phyloP scores from a whole-genome alignment of 2,329 filamentous ascomycete genomes.

The Fusarium brevicatenulatum region DNA sequence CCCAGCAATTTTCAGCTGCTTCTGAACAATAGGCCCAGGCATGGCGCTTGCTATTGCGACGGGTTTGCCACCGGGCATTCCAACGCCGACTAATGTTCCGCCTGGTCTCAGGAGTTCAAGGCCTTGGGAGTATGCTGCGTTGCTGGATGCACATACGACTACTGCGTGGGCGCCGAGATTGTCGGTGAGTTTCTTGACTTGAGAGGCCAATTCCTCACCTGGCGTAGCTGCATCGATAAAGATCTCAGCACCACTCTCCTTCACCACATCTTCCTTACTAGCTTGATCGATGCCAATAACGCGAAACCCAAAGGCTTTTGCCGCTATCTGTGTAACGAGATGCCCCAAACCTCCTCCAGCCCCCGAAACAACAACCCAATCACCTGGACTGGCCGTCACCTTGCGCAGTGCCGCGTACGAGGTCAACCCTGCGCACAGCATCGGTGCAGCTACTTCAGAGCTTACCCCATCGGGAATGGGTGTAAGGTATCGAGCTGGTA shows the following conservation, averaged over 20 bases:
- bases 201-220: fast-evolving
- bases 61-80: background rate
- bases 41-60: background rate
- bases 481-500: background rate
- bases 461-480: fast-evolving
- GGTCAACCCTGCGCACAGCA: background rate
- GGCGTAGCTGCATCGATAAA: background rate
- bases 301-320: background rate
- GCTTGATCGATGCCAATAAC: background rate
- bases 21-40: background rate
- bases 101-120: background rate
- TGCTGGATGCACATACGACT: background rate
- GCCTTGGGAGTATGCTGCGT: background rate
- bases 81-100: background rate
- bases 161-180: background rate
- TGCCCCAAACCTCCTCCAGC: background rate
- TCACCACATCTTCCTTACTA: background rate
- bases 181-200: background rate
- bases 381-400: background rate
- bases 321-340: background rate
- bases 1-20: background rate
- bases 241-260: background rate
- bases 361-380: background rate
- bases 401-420: background rate
- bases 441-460: background rate